Evolutionary conservation across 768 basidiomycete species (phyloP).

Genomic region (Russula olivacea): DNA sequence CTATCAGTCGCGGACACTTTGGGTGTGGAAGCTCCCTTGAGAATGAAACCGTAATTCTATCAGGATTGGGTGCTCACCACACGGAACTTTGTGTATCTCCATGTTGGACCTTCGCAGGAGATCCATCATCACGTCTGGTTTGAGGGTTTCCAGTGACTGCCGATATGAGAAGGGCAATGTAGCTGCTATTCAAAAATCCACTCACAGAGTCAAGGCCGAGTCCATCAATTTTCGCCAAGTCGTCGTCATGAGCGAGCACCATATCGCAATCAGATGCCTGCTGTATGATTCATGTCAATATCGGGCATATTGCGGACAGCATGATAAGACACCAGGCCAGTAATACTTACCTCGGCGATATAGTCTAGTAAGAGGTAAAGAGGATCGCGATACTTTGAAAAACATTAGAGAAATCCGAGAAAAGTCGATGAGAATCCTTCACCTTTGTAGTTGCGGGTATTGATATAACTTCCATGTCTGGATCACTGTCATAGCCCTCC

Average conservation of each 20-base stretch:
- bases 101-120: not conserved
- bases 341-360: not conserved
- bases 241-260: slow-evolving; percentile 4
- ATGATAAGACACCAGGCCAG: not conserved
- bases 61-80: not conserved
- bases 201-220: not conserved
- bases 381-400: slow-evolving; percentile 1
- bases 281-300: not conserved
- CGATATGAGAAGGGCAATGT: not conserved
- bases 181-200: not conserved
- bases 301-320: not conserved
- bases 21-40: not conserved
- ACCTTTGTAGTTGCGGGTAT: not conserved
- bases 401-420: not conserved
- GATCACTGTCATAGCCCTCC: not conserved
- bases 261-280: not conserved
- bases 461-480: not conserved
- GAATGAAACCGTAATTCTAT: not conserved
- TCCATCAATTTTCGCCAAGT: not conserved
- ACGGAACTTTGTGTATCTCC: not conserved
- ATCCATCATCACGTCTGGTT: not conserved
- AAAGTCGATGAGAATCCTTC: too few species aligned
- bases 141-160: not conserved
- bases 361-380: not conserved
- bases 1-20: not conserved